Base-by-base conservation (phyloP, 108 stramenopile species). In the Seminavis robusta region DNA sequence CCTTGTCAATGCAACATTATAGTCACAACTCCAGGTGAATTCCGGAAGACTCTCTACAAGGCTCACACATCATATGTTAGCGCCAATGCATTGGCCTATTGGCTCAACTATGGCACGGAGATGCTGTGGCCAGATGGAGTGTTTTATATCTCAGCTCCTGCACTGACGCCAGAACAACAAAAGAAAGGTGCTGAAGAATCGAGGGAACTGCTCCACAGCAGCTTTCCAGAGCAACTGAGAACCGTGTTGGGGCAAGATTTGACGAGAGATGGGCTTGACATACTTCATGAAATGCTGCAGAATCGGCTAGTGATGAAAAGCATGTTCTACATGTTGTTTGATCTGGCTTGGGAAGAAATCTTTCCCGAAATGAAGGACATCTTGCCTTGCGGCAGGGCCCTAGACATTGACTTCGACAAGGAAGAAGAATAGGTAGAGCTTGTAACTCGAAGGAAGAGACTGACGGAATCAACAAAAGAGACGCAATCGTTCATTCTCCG, bases 61-160 rank as follows among this genome's bases (percentile, higher is more conserved):
- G 49, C 64, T 20, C 93, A 94, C 62, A 28, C 74, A 2, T 62
- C 71, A 43, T 63, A 91, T 25, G 58, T 90, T 56, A 88, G 76
- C 53, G 75, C 80, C 8, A 79, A 84, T 33, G 81, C 84, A 41
- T 41, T 90, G 2, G 81, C 83, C 21, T 65, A 65, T 19, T 74
- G 70, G 59, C 75, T 94, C 15, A 45, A 70, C 28, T 75, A 54
- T 10, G 23, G 79, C 5, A 45, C 76, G n/a, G 81, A 87, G 43
- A 67, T 85, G 33, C 61, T 94, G 20, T 94, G 89, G 89, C 93
- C 93, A 13, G 79, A 91, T 42, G 93, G 89, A 41, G 83, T 84
- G 6, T 90, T 76, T 38, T 71, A 81, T 45, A 59, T 64, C 11
- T 45, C 74, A 34, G 66, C 28, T 23, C 65, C 75, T 11, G 69